These are phyloP conservation scores for Exophiala lecanii-corni DNA, from an alignment of 2,329 filamentous ascomycete genomes.

Conservation along the genomic window DNA sequence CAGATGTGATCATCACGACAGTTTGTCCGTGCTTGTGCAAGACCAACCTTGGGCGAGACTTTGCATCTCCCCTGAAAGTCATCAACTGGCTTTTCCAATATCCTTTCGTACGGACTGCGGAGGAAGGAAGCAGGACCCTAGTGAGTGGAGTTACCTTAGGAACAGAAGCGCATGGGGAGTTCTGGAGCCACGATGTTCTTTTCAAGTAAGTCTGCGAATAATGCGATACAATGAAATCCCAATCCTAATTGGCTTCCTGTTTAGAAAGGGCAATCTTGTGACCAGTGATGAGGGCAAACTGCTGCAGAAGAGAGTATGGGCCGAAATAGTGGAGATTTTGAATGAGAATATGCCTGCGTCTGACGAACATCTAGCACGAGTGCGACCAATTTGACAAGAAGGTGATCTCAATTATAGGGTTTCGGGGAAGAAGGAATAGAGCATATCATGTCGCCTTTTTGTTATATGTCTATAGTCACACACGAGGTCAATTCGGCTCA, in stretches of 20 bases:
- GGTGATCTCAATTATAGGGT: too few species aligned
- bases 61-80: slow-evolving; percentile 26
- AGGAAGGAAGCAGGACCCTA: slow-evolving; percentile 41
- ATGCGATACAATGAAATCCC: not conserved
- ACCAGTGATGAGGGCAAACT: slow-evolving; percentile 30
- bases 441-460: too few species aligned
- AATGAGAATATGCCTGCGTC: not conserved
- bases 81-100: slow-evolving; percentile 32
- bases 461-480: too few species aligned
- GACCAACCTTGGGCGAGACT: slow-evolving; percentile 40
- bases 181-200: slow-evolving; percentile 37
- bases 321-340: slow-evolving; percentile 35
- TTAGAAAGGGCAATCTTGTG: slow-evolving; percentile 13
- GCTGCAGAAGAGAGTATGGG: slow-evolving; percentile 36
- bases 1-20: slow-evolving; percentile 40
- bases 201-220: slow-evolving; percentile 7
- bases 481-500: too few species aligned
- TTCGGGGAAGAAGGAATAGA: too few species aligned
- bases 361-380: not conserved
- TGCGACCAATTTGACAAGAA: too few species aligned
- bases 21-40: slow-evolving; percentile 41
- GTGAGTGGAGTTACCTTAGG: slow-evolving; percentile 42
- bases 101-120: slow-evolving; percentile 39
- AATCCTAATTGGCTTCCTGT: too few species aligned
- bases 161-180: slow-evolving; percentile 39